These are phyloP conservation scores for Tolypocladium sp. DNA, from an alignment of 2,329 filamentous ascomycete genomes.

Conservation along the genomic window DNA sequence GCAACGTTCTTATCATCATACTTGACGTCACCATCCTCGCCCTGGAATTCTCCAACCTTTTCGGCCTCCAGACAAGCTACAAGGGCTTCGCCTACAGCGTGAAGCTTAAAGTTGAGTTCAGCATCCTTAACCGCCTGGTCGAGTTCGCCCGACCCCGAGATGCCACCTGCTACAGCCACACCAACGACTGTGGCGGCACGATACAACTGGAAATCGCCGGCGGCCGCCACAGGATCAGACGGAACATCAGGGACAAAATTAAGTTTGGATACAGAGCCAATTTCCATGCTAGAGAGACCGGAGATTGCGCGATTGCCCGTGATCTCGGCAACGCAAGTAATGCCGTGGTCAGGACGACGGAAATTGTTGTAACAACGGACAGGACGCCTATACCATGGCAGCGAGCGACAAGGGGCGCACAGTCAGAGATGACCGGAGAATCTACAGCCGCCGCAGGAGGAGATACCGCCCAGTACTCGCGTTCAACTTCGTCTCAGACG, in stretches of 20 bases:
- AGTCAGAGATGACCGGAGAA: neutral
- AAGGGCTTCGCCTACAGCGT: conserved; percentile 21
- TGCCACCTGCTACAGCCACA: neutral
- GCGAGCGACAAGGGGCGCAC: neutral
- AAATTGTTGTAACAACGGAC: neutral
- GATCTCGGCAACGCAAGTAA: neutral
- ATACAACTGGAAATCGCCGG: neutral
- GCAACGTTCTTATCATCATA: neutral
- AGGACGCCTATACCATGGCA: neutral
- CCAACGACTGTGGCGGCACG: neutral
- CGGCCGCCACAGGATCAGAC: neutral
- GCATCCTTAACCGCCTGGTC: conserved; percentile 23
- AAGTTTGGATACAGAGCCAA: neutral
- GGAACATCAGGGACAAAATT: neutral
- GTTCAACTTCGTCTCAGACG: neutral
- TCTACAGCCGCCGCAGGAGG: neutral
- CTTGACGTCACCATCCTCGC: neutral
- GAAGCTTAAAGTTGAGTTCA: conserved; percentile 28
- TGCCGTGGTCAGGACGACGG: neutral
- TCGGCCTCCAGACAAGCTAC: conserved; percentile 13
- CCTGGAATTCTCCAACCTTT: conserved; percentile 25
- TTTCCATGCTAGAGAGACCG: neutral
- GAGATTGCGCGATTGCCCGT: neutral
- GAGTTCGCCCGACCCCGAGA: conserved; percentile 10
- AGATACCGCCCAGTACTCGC: neutral